phyloP scores from a whole-genome alignment of 345 rosid species.

The Streptanthus diversifolius region DNA sequence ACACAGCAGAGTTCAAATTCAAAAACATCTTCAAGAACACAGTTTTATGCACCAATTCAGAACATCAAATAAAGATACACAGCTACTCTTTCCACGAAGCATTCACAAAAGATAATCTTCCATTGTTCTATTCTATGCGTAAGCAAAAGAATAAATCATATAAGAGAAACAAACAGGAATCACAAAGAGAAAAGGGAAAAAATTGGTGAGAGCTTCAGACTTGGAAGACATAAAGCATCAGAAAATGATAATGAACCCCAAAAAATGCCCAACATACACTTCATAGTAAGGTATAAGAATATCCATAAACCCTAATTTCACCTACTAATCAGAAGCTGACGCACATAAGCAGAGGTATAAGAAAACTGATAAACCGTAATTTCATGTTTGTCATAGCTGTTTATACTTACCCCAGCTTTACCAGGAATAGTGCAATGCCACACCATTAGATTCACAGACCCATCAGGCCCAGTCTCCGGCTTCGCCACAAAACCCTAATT shows the following conservation, averaged over 20 bases:
- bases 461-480: conserved; percentile 80
- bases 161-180: background rate
- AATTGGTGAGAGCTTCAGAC: background rate
- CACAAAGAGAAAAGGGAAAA: background rate
- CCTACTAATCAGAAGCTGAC: background rate
- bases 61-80: background rate
- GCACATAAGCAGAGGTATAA: background rate
- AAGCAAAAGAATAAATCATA: background rate
- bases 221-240: background rate
- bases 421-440: conserved; percentile 99
- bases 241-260: background rate
- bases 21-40: background rate
- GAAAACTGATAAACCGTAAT: background rate
- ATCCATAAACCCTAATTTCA: conserved; percentile 19
- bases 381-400: background rate
- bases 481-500: conserved; percentile 96
- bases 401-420: conserved; percentile 71
- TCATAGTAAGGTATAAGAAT: background rate
- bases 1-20: background rate
- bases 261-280: background rate
- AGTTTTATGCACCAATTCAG: background rate
- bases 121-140: background rate
- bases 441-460: conserved; percentile 81
- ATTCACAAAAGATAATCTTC: background rate
- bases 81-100: background rate